Base-by-base conservation (phyloP, 2,329 filamentous ascomycete species). In the Fusarium udum region DNA sequence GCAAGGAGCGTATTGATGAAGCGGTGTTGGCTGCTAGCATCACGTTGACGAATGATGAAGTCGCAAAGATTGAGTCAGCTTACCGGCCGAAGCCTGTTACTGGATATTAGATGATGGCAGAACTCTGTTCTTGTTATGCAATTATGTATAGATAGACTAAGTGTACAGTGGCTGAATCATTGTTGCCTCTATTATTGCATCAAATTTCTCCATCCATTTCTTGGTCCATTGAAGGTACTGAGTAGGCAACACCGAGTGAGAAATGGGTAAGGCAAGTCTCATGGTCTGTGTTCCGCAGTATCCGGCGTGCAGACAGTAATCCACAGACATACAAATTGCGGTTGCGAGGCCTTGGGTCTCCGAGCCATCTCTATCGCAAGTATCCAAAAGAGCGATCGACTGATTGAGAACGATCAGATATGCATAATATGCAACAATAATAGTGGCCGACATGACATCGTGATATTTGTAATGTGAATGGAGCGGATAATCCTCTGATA, bases 301-400 rank as follows among this genome's bases (percentile, higher is more conserved):
- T 18, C 51, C 51, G 1, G 51, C 34, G 20, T 55, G 51, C 1
- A 55, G 20, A 6, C 51, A 40, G 8, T 55, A 55, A 2, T 40
- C 51, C 20, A 40, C 51, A 5, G 51, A 55, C 24, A 55, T 55
- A 10, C 51, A 55, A 3, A 40, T 28, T 18, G 14, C 34, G 0
- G 4, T 18, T 7, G 34, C 51, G 2, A 40, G 14, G 0, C 2
- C 24, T 1, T 40, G 20, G 3, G 0, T 55, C 0, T 39, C 20
- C 7, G 7, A 18, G 16, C 0, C 1, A 4, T 39, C 20, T 53
- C 11, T 0, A 0, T 22, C 14, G 2, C 0, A 16, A 4, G 9
- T 1, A 12, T 39, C 18, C 7, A 52, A 8, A 26, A 7, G 2
- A 18, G 24, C 20, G 0, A 40, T 4, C 2, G 32, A 40, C 2